Base-by-base conservation (phyloP, 257 asterid species). In the Henckelia pumila region DNA sequence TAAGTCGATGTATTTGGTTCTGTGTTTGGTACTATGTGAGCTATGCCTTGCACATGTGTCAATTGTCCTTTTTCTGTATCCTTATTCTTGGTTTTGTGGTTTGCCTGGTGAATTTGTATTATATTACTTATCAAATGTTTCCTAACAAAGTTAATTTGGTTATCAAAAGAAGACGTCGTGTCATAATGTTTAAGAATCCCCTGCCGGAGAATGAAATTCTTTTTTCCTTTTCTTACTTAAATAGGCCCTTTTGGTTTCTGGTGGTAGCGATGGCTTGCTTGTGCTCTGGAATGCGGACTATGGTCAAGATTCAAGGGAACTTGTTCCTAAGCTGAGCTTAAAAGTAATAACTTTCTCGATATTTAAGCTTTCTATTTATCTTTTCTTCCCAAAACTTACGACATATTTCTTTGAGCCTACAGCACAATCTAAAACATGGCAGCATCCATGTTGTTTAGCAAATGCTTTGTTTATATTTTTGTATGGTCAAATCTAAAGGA, bases 221-320 rank as follows among this genome's bases (percentile, higher is more conserved):
- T 56, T 64, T 23, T 63, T 81, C 17, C 8, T 37, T 37, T 37
- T 17, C 11, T 3, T 37, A 37, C 70, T 78, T 69, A 67, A 66
- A 73, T 77, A 94, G 99, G 94, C 95, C 68, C 95, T 91, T 77
- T 71, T 94, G 88, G 97, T 91, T 75, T 94, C 99, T 73, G 99
- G 99, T 64, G 99, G 97, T 65, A 88, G 85, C 61, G 99, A 94
- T 77, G 97, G 99, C 73, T 80, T 94, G 81, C 95, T 94, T 64
- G 88, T 94, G 63, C 88, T 94, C 44, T 94, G 99, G 99, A 94
- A 91, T 80, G 96, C 99, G 3, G 99, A 91, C 76, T 83, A 90
- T 57, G 94, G 95, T 67, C 95, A 85, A 70, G 99, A 94, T 87
- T 87, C 96, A 70, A 83, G 96, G 70, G 99, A 94, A 76, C 96